Conservation (phyloP, 2,329 filamentous ascomycete genomes). For the Cercospora sp. region DNA sequence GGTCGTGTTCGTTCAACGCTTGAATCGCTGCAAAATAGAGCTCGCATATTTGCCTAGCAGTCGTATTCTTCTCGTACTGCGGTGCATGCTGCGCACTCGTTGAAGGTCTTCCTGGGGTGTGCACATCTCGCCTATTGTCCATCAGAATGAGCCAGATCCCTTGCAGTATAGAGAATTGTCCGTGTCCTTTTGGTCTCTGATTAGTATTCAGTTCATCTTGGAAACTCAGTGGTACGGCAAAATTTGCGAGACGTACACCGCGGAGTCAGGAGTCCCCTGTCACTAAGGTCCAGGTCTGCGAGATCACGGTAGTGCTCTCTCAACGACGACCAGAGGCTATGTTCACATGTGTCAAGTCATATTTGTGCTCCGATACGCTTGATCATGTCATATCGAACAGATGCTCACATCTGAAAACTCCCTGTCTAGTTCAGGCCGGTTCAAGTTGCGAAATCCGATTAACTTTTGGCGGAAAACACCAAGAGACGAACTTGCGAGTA, state of each 20-base stretch:
- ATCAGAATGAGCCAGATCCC: background rate
- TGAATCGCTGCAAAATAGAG: background rate
- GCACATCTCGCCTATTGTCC: background rate
- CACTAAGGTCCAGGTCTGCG: background rate
- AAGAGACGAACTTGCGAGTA: background rate
- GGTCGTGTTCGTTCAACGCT: slow-evolving; percentile 10
- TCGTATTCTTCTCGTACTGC: background rate
- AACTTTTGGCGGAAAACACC: background rate
- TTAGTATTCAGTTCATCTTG: background rate
- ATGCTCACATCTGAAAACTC: background rate
- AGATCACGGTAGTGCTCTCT: background rate
- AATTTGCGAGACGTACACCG: background rate
- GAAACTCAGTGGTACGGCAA: background rate
- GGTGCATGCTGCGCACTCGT: background rate
- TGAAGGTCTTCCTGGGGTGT: background rate
- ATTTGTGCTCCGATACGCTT: background rate
- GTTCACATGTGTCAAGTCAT: background rate
- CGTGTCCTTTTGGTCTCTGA: background rate
- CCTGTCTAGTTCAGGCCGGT: background rate
- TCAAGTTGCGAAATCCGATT: background rate
- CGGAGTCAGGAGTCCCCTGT: background rate
- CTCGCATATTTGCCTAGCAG: background rate
- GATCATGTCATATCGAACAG: background rate
- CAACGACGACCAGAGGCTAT: background rate
- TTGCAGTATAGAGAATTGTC: background rate